Percentiles rank a stretch among this genome's conserved stretches.
Evolutionary conservation across 163 green algal species (phyloP).

Genomic region (Volvox carteri): DNA sequence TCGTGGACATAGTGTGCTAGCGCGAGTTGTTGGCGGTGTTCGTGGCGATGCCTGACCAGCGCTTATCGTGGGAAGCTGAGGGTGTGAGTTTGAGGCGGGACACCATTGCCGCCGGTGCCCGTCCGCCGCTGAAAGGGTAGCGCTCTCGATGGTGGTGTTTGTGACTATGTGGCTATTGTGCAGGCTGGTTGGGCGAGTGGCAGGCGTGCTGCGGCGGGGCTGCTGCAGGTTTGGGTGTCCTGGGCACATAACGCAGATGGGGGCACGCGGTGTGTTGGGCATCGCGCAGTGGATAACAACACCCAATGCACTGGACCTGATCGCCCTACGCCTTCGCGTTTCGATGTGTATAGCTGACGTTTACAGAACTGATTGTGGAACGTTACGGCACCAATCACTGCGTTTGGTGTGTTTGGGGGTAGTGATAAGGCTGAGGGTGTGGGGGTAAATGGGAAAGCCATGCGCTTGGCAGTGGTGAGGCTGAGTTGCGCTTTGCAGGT

Average conservation of each 20-base stretch:
- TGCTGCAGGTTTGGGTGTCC: slow-evolving; percentile 6
- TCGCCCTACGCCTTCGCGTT: neutral
- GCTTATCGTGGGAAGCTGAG: no score
- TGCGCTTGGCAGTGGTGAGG: neutral
- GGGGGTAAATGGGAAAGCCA: neutral
- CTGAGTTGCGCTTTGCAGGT: neutral
- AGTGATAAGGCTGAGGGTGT: neutral
- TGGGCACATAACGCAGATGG: neutral
- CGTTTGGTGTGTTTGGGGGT: neutral
- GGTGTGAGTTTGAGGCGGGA: no score
- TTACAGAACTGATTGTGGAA: neutral
- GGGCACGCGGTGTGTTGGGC: neutral
- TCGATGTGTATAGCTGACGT: neutral
- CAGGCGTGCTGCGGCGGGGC: neutral
- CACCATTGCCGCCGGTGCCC: no score
- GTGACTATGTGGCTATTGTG: neutral
- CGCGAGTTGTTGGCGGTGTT: no score
- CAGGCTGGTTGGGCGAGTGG: neutral
- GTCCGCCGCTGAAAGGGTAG: no score
- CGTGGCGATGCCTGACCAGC: no score
- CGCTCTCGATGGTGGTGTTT: neutral
- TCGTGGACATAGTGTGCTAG: no score
- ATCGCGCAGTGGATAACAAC: neutral
- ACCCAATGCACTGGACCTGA: neutral
- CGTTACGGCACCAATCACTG: neutral